A percentile compares a stretch with the other conserved stretches of the same genome.
Conservation (phyloP, 2,329 filamentous ascomycete genomes). For the Zymoseptoria ardabiliae region DNA sequence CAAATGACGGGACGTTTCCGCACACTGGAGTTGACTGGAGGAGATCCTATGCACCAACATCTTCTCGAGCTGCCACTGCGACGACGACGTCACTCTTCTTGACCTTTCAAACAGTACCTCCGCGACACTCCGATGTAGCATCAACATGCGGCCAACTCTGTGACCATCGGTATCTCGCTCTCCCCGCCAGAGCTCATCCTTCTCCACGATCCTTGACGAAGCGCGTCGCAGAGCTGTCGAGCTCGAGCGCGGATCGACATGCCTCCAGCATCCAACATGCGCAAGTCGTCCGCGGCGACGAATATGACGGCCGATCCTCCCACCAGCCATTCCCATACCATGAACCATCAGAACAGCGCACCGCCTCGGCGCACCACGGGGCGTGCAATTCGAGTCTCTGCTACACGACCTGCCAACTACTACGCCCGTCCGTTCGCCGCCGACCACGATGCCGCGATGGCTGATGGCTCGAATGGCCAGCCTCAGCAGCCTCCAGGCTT, state of each 20-base stretch:
- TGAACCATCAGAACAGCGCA: constrained; percentile 4
- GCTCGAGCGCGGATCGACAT: constrained; percentile 6
- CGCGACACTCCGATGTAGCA: neutral
- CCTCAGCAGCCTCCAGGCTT: constrained; percentile 42
- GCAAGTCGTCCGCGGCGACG: constrained; percentile 14
- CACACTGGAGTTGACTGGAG: no score
- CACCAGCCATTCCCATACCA: constrained; percentile 1
- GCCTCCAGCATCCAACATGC: constrained; percentile 16
- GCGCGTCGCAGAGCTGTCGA: neutral
- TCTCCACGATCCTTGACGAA: neutral
- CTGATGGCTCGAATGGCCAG: constrained; percentile 16
- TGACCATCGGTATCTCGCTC: neutral
- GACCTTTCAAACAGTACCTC: neutral
- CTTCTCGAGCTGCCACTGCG: neutral
- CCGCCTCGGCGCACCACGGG: constrained; percentile 26
- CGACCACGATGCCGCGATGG: constrained; percentile 21
- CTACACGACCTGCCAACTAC: constrained; percentile 43
- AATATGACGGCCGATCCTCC: constrained; percentile 4
- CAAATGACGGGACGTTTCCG: no score
- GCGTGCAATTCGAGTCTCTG: constrained; percentile 40
- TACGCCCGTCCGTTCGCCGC: constrained; percentile 42
- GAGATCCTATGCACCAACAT: neutral
- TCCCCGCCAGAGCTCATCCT: neutral
- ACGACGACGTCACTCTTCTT: neutral
- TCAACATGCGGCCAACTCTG: neutral